Conservation (phyloP, 2,329 filamentous ascomycete species). For the Moelleriella libera region DNA sequence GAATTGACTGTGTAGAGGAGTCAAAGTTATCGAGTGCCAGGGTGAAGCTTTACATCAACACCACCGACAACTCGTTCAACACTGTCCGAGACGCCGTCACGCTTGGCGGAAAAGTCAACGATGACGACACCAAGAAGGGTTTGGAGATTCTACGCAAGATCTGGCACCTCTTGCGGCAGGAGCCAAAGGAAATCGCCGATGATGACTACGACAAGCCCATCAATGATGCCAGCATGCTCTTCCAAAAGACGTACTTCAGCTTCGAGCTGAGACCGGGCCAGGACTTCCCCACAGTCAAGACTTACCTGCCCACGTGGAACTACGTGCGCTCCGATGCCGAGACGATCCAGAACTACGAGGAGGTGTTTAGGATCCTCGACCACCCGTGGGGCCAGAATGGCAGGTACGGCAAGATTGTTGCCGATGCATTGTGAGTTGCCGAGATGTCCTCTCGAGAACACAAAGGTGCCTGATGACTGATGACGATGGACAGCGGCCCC, state of each 20-base stretch:
- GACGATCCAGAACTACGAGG: slow-evolving; percentile 6
- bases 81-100: slow-evolving; percentile 5
- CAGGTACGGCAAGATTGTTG: slow-evolving; percentile 3
- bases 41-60: slow-evolving; percentile 6
- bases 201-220: slow-evolving; percentile 5
- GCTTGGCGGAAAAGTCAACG: slow-evolving; percentile 4
- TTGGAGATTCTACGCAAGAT: slow-evolving; percentile 2
- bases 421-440: slow-evolving; percentile 5
- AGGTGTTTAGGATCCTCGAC: slow-evolving; percentile 3
- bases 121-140: slow-evolving; percentile 2
- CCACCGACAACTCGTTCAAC: slow-evolving; percentile 5
- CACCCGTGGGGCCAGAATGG: slow-evolving; percentile 5
- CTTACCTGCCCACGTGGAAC: slow-evolving; percentile 6
- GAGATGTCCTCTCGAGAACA: too few relatives aligned
- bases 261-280: slow-evolving; percentile 5
- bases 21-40: slow-evolving; percentile 3
- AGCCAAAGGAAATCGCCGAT: slow-evolving; percentile 3
- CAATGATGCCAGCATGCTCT: slow-evolving; percentile 1
- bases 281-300: slow-evolving; percentile 6
- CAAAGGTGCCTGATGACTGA: neutral
- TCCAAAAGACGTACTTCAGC: slow-evolving; percentile 6
- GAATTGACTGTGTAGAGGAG: slow-evolving; percentile 5
- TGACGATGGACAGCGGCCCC: slow-evolving; percentile 1
- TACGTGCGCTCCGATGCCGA: slow-evolving; percentile 7
- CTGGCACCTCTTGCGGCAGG: slow-evolving; percentile 7